These are phyloP conservation scores for Paramecium octaurelia DNA, from an alignment of 73 alveolate genomes.

Conservation along the genomic window DNA sequence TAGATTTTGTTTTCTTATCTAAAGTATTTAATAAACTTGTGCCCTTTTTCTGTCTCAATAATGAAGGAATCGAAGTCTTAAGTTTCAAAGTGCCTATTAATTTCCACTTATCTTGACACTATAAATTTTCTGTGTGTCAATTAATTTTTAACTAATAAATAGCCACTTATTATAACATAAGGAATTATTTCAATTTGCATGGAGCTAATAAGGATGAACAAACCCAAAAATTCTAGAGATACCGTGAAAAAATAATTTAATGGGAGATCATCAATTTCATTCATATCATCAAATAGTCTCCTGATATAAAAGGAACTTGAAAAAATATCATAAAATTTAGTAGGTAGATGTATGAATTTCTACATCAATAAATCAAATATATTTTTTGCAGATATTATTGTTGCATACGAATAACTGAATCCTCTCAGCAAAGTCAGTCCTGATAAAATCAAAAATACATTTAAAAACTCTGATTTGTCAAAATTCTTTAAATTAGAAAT, in stretches of 20 bases:
- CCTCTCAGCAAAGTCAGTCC: conserved; percentile 44
- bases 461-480: neutral
- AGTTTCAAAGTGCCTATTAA: neutral
- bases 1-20: neutral
- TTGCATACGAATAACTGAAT: conserved; percentile 43
- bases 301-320: neutral
- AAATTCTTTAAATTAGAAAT: neutral
- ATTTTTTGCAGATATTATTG: conserved; percentile 35
- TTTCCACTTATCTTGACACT: neutral
- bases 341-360: conserved; percentile 18
- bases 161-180: neutral
- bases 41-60: conserved; percentile 26
- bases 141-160: neutral
- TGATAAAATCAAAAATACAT: neutral
- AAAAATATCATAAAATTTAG: conserved; percentile 3
- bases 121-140: neutral
- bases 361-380: conserved; percentile 24
- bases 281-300: conserved; percentile 36
- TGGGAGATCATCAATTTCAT: conserved; percentile 42
- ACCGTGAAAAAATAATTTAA: neutral
- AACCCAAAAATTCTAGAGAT: neutral
- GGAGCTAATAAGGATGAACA: neutral
- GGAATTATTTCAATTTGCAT: conserved; percentile 11
- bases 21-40: neutral
- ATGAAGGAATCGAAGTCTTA: neutral